A percentile compares a stretch with the other conserved stretches of the same genome.
Conservation (phyloP, 2,329 filamentous ascomycete species). For the Intubia oerlemansii region DNA sequence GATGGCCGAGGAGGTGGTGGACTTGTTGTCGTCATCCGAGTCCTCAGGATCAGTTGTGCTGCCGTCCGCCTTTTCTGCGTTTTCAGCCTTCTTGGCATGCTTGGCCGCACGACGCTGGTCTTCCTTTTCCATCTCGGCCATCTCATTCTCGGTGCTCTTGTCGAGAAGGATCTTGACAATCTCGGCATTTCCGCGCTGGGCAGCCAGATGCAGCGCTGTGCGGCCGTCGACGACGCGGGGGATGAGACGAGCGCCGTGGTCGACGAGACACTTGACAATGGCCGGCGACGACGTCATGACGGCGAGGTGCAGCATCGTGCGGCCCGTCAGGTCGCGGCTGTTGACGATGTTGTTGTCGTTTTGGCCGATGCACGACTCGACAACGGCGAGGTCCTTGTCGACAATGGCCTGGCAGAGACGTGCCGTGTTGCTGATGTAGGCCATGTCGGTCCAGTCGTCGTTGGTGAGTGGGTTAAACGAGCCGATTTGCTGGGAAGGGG, state of each 20-base stretch:
- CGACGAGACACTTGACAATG: slow-evolving; percentile 49
- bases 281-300: slow-evolving; percentile 44
- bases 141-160: slow-evolving; percentile 55
- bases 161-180: slow-evolving; percentile 54
- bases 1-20: no score
- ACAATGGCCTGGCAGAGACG: slow-evolving; percentile 65
- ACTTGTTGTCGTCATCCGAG: background rate
- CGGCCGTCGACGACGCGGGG: slow-evolving; percentile 58
- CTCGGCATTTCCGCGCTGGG: slow-evolving; percentile 41
- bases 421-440: slow-evolving; percentile 63
- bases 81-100: slow-evolving; percentile 3
- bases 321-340: slow-evolving; percentile 54
- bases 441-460: slow-evolving; percentile 80
- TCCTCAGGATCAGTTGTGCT: no score
- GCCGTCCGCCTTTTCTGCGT: no score
- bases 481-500: slow-evolving; percentile 32
- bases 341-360: slow-evolving; percentile 52
- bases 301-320: slow-evolving; percentile 61
- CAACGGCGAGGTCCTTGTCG: slow-evolving; percentile 46
- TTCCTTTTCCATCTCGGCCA: slow-evolving; percentile 37
- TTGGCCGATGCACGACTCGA: slow-evolving; percentile 46
- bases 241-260: slow-evolving; percentile 51
- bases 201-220: slow-evolving; percentile 67
- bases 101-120: slow-evolving; percentile 20
- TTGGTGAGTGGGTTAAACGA: slow-evolving; percentile 65